Base-by-base conservation (phyloP, 2,329 filamentous ascomycete species). In the Trichophyton rubrum region DNA sequence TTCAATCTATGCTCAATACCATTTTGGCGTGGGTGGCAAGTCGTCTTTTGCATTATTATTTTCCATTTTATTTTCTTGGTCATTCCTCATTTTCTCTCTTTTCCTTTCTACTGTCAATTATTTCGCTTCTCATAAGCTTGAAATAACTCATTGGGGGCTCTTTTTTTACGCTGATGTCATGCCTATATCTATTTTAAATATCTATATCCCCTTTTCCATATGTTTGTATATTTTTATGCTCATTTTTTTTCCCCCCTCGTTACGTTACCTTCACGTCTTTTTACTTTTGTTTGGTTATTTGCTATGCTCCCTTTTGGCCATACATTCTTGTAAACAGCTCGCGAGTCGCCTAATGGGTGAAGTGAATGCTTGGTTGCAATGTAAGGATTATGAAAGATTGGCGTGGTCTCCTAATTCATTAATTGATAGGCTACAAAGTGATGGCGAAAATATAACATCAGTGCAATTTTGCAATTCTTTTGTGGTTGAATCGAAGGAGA, bases 1-100 rank as follows among this genome's bases (percentile, higher is more conserved):
- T 51, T 55, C 51, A 55, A 35, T 55, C 51, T 55, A 55, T 55
- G 51, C 51, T 55, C 51, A 55, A 55, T 55, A 55, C 51, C 51
- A 35, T 35, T 35, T 55, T 55, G 51, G 51, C 51, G 51, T 55
- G 24, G 51, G 51, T 55, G 51, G 51, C 51, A 33, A 17, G 13
- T 55, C 51, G 51, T 55, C 51, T 35, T 55, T 17, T 55, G 51
- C 51, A 55, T 30, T 30, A 30, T 30, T 30, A 30, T 30, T 30
- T 30, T 30, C 27, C 27, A 30, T 30, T 30, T 30, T 38, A 35
- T 55, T 20, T 55, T 20, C 33, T 55, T 33, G 30, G 51, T 9
- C 45, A 38, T 38, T 38, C 2, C 9, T 38, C 33, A 38, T 38
- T 38, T 38, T 38, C 33, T 9, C 40, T n/a, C 40, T n/a, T 43